Conservation (phyloP, 768 basidiomycete genomes). For the Suillus discolor region DNA sequence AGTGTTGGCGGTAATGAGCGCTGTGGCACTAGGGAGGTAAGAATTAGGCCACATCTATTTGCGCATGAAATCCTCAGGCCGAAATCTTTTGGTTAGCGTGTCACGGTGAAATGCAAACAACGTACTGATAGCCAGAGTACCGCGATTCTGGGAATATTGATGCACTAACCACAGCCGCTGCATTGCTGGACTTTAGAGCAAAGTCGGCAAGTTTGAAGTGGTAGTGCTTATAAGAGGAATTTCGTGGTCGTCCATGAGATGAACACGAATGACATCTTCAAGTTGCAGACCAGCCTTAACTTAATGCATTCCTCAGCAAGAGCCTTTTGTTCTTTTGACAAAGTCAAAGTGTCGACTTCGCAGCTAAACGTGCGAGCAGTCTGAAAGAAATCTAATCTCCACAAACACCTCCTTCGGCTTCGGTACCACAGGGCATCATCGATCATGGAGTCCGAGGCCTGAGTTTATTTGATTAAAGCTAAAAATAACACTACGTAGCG, state of each 20-base stretch:
- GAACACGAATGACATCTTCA: constrained; percentile 75
- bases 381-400: constrained; percentile 62
- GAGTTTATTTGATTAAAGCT: no score
- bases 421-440: constrained; percentile 81
- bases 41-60: constrained; percentile 91
- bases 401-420: constrained; percentile 78
- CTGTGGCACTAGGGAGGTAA: constrained; percentile 83
- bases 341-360: constrained; percentile 87
- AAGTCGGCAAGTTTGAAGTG: constrained; percentile 79
- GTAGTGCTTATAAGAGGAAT: constrained; percentile 69
- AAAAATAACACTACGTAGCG: no score
- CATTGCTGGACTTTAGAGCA: constrained; percentile 68
- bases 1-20: constrained; percentile 69
- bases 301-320: constrained; percentile 84
- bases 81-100: constrained; percentile 20
- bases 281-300: constrained; percentile 65
- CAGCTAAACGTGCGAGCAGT: constrained; percentile 70
- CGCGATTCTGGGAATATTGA: constrained; percentile 72
- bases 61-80: constrained; percentile 84
- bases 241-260: constrained; percentile 89
- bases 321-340: constrained; percentile 84
- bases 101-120: constrained; percentile 10
- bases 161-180: constrained; percentile 67
- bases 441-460: no score
- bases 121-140: constrained; percentile 69